phyloP scores from a whole-genome alignment of 345 rosid species.

The Jatropha curcas region DNA sequence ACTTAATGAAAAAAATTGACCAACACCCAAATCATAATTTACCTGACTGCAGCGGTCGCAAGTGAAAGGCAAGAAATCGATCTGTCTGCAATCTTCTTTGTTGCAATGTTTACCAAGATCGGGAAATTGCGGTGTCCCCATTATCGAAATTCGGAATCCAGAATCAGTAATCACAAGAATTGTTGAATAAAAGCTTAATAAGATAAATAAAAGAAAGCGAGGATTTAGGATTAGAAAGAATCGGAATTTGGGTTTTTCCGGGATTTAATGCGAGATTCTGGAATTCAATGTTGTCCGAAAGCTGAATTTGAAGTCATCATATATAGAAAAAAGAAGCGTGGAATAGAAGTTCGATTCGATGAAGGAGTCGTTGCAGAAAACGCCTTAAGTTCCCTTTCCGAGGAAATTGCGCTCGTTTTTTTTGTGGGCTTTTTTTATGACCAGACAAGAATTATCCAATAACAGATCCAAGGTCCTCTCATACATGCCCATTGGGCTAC shows the following conservation, averaged over 20 bases:
- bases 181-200: too few species aligned
- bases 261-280: background rate
- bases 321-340: background rate
- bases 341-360: constrained; percentile 1
- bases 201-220: background rate
- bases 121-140: constrained; percentile 99
- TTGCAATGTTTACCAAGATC: constrained; percentile 94
- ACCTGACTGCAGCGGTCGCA: constrained; percentile 92
- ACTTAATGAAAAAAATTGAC: background rate
- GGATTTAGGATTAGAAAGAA: background rate
- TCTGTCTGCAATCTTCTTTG: constrained; percentile 73
- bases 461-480: too few species aligned
- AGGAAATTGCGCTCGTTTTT: background rate
- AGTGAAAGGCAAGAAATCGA: constrained; percentile 96
- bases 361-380: background rate
- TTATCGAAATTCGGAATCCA: constrained; percentile 13
- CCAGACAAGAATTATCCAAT: too few species aligned
- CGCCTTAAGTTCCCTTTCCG: background rate
- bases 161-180: background rate
- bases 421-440: too few species aligned
- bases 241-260: background rate
- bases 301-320: background rate
- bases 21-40: too few species aligned
- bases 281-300: background rate
- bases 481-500: too few species aligned